Conservation (phyloP, 2,329 filamentous ascomycete genomes). For the Clarireedia hainanense region DNA sequence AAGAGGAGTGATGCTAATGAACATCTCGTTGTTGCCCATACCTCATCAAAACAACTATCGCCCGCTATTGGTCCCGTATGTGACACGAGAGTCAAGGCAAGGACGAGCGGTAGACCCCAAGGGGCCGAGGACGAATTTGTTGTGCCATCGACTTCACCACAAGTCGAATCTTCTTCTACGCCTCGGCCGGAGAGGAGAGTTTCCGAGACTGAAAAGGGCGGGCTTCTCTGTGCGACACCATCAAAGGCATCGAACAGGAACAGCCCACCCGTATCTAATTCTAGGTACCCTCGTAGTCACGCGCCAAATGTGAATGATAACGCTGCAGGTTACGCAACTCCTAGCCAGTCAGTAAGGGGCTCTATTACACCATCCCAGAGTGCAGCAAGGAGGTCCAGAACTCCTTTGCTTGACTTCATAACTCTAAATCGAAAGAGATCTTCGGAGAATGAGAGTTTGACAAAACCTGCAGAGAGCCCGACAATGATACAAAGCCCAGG, state of each 20-base stretch:
- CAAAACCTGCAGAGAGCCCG: conserved; percentile 10
- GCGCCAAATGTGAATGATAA: neutral
- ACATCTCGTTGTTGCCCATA: neutral
- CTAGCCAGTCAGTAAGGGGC: neutral
- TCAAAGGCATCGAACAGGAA: neutral
- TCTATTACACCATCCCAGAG: conserved; percentile 1
- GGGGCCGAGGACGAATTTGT: neutral
- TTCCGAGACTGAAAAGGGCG: conserved; percentile 4
- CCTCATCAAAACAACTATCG: conserved; percentile 3
- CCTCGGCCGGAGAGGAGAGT: conserved; percentile 1
- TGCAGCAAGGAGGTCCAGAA: conserved; percentile 7
- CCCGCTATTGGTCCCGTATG: neutral
- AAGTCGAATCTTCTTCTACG: neutral
- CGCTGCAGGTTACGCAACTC: neutral
- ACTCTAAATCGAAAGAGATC: conserved; percentile 15
- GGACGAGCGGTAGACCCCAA: neutral
- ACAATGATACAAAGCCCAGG: conserved; percentile 38
- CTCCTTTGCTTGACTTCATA: conserved; percentile 20
- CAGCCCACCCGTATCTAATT: neutral
- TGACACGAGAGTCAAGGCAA: too few relatives aligned
- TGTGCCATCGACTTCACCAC: neutral
- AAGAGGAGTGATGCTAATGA: neutral
- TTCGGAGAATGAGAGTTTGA: conserved; percentile 1
- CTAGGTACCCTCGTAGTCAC: neutral
- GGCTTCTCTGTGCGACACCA: neutral